Percentiles rank a stretch among this genome's conserved stretches.
Evolutionary conservation across 2,329 filamentous ascomycete species (phyloP).

Genomic region (Laburnicola sp.): DNA sequence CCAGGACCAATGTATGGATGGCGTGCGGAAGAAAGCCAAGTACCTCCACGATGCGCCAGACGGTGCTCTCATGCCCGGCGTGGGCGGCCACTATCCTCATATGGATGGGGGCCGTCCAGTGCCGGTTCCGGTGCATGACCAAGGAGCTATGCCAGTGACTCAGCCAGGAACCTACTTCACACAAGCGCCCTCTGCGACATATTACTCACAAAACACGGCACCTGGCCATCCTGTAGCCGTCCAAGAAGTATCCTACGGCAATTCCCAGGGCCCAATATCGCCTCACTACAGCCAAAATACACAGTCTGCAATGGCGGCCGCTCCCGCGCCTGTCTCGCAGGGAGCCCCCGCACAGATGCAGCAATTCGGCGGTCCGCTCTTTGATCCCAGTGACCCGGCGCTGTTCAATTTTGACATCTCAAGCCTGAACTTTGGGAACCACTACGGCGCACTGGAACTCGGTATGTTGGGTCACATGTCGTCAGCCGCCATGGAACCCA

Average conservation of each 20-base stretch:
- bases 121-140: conserved; percentile 32
- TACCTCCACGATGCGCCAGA: conserved; percentile 95
- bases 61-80: conserved; percentile 83
- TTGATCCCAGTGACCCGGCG: conserved; percentile 89
- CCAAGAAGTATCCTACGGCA: conserved; percentile 59
- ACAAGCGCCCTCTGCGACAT: conserved; percentile 40
- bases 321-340: conserved; percentile 50
- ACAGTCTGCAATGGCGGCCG: conserved; percentile 52
- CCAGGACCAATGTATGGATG: conserved; percentile 89
- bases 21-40: conserved; percentile 97
- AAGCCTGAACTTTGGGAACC: conserved; percentile 91
- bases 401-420: conserved; percentile 96
- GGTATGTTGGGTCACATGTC: conserved; percentile 96
- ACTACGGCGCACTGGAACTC: conserved; percentile 94
- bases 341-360: conserved; percentile 44
- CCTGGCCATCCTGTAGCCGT: conserved; percentile 48
- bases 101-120: conserved; percentile 53
- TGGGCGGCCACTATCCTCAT: conserved; percentile 69
- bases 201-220: conserved; percentile 47
- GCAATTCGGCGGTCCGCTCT: conserved; percentile 63
- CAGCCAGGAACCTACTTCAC: conserved; percentile 50
- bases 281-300: conserved; percentile 68
- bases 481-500: conserved; percentile 80
- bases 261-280: conserved; percentile 73
- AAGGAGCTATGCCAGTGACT: conserved; percentile 27